These are phyloP conservation scores for Sporobolomyces roseus DNA, from an alignment of 768 basidiomycete genomes.

Conservation along the genomic window DNA sequence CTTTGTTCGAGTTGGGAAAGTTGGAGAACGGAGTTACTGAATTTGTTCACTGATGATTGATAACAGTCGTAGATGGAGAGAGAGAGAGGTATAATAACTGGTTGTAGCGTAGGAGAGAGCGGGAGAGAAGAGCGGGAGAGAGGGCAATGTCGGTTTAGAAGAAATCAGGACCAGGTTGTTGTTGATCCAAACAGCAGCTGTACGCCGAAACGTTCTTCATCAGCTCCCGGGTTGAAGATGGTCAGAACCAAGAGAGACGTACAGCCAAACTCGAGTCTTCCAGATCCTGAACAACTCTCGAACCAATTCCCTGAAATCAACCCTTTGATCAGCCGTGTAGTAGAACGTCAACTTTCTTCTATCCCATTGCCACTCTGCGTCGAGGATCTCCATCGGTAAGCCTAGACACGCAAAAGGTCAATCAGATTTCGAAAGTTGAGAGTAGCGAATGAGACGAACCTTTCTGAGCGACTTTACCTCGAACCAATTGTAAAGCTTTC, in stretches of 20 bases:
- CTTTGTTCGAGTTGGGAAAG: not conserved
- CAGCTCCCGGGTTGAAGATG: not conserved
- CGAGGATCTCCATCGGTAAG: conserved; percentile 96
- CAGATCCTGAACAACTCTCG: conserved; percentile 90
- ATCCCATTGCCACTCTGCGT: conserved; percentile 99
- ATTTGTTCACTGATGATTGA: not conserved
- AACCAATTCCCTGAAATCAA: conserved; percentile 83
- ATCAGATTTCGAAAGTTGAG: not conserved
- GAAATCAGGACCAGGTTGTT: conserved; percentile 28
- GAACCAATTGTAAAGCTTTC: conserved; percentile 84
- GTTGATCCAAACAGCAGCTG: conserved; percentile 37
- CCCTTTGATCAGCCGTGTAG: conserved; percentile 90
- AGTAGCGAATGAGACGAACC: conserved; percentile 10
- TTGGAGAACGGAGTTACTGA: no score
- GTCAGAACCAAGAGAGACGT: conserved; percentile 1
- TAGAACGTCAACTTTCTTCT: conserved; percentile 97
- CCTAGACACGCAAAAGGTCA: conserved; percentile 50
- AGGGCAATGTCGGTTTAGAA: no score
- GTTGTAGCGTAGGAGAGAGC: no score
- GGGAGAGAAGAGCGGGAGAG: no score
- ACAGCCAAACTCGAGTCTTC: conserved; percentile 83
- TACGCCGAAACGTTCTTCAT: not conserved
- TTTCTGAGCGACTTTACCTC: conserved; percentile 86
- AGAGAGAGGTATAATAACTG: no score
- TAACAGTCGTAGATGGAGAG: not conserved